phyloP scores from a whole-genome alignment of 2,329 filamentous ascomycete genomes.

The Colletotrichum musae region DNA sequence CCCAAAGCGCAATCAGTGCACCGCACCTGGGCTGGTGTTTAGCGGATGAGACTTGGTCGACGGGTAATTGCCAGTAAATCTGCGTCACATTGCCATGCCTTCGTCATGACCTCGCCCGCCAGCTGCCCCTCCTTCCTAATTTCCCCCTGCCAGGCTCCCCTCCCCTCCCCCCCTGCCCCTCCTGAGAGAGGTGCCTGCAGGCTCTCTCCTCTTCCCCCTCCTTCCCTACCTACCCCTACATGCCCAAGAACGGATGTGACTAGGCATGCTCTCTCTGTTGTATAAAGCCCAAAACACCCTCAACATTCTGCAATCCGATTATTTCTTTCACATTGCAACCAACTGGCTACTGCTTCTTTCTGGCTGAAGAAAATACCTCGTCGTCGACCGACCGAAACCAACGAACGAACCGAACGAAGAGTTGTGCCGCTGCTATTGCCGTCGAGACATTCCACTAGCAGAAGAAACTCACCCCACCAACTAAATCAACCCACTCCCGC shows the following conservation, averaged over 20 bases:
- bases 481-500: constrained; percentile 24
- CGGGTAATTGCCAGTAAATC: constrained; percentile 28
- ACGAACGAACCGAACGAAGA: not conserved
- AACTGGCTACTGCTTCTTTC: not conserved
- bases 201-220: constrained; percentile 34
- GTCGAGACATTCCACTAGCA: constrained; percentile 11
- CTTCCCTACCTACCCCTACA: constrained; percentile 41
- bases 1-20: constrained; percentile 17
- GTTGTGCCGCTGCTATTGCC: not conserved
- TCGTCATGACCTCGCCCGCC: constrained; percentile 40
- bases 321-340: not conserved
- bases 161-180: constrained; percentile 43
- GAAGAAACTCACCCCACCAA: constrained; percentile 32
- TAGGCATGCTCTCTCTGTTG: constrained; percentile 15
- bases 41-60: not conserved
- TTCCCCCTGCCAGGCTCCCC: constrained; percentile 37
- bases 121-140: constrained; percentile 43
- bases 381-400: not conserved
- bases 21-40: constrained; percentile 14
- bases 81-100: constrained; percentile 39
- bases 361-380: not conserved
- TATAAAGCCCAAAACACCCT: constrained; percentile 34
- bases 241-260: constrained; percentile 24
- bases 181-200: too few species aligned
- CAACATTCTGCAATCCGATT: not conserved